phyloP scores from a whole-genome alignment of 2,329 filamentous ascomycete genomes.

The Microascus cirrosus region DNA sequence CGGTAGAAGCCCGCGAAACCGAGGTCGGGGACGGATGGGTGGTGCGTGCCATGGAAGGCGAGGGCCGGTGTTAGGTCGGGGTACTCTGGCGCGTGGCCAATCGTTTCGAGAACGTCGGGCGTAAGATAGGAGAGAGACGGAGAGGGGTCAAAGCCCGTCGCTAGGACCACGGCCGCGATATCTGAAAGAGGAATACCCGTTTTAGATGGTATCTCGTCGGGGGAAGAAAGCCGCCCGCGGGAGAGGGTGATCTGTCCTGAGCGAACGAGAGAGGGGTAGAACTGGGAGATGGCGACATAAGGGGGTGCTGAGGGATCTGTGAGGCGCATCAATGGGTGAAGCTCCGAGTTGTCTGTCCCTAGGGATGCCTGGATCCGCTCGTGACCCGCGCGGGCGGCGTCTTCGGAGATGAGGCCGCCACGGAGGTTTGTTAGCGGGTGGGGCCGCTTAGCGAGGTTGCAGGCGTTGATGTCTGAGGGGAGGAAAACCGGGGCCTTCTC shows the following conservation, averaged over 20 bases:
- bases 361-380: conserved; percentile 33
- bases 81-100: conserved; percentile 46
- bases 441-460: conserved; percentile 55
- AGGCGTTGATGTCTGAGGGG: conserved; percentile 61
- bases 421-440: conserved; percentile 49
- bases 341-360: conserved; percentile 42
- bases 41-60: conserved; percentile 55
- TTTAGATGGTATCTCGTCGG: conserved; percentile 24
- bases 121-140: conserved; percentile 56
- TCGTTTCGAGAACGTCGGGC: conserved; percentile 34
- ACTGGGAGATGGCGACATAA: conserved; percentile 59
- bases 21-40: conserved; percentile 48
- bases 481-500: conserved; percentile 48
- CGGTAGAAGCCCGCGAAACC: conserved; percentile 80
- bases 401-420: conserved; percentile 46
- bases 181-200: conserved; percentile 29
- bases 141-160: conserved; percentile 62
- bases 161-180: conserved; percentile 58
- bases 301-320: conserved; percentile 26
- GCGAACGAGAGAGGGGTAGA: conserved; percentile 64
- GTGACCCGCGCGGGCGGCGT: conserved; percentile 44
- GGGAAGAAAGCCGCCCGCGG: conserved; percentile 27
- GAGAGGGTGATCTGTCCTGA: conserved; percentile 44
- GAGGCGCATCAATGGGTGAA: conserved; percentile 20
- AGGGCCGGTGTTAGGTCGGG: conserved; percentile 52